These are phyloP conservation scores for Neospermospora avenae DNA, from an alignment of 2,329 filamentous ascomycete genomes.

Conservation along the genomic window DNA sequence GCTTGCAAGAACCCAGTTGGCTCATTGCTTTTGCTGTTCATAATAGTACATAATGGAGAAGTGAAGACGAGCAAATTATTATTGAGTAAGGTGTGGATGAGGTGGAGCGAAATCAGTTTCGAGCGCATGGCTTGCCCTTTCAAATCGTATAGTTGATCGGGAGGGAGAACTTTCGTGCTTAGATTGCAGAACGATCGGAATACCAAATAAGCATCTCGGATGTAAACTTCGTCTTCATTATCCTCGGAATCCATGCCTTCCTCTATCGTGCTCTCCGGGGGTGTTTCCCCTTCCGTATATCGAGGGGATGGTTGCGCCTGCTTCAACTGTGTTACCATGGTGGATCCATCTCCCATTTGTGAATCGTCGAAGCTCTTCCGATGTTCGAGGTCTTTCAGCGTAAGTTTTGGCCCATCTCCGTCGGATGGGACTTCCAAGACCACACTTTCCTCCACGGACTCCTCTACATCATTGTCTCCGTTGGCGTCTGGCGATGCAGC, in stretches of 20 bases:
- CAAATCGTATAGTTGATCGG: conserved; percentile 89
- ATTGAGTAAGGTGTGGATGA: conserved; percentile 92
- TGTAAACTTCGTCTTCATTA: conserved; percentile 89
- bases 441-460: conserved; percentile 25
- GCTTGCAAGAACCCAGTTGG: conserved; percentile 90
- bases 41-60: conserved; percentile 88
- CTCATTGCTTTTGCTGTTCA: conserved; percentile 83
- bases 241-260: conserved; percentile 60
- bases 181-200: conserved; percentile 98
- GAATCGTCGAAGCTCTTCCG: conserved; percentile 66
- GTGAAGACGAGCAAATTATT: conserved; percentile 91
- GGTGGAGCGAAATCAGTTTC: conserved; percentile 90
- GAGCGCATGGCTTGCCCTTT: conserved; percentile 96
- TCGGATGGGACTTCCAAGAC: conserved; percentile 26
- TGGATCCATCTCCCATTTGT: conserved; percentile 62
- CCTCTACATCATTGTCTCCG: conserved; percentile 27
- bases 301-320: conserved; percentile 39
- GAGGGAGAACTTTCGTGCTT: conserved; percentile 84
- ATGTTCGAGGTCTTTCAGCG: conserved; percentile 63
- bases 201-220: conserved; percentile 94
- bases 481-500: conserved; percentile 29
- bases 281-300: conserved; percentile 53
- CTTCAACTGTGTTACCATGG: conserved; percentile 63
- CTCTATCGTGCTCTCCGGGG: conserved; percentile 51
- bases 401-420: conserved; percentile 52